Evolutionary conservation across 371 early-diverging fungal genomes (phyloP), one percentile per base, ranked within the genome.

Genomic region (Circinella umbellata): DNA sequence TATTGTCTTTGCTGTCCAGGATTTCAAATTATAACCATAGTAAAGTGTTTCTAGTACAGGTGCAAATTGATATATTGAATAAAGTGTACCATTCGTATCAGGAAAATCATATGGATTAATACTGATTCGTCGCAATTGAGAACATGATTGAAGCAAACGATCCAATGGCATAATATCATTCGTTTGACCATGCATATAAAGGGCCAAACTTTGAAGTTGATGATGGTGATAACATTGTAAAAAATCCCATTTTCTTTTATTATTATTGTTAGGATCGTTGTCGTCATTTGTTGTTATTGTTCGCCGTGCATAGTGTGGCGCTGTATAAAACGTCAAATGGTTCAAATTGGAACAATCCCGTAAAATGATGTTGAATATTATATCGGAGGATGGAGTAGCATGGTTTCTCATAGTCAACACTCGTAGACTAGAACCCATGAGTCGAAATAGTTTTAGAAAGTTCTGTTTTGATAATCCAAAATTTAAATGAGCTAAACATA

Each of bases 241-340:
- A 20, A 55, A 55, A n/a, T 55, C 27, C 57, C 57, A 55, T 35
- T 55, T n/a, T 49, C 17, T 15, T 11, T 49, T 11, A 49, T n/a
- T 49, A 49, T n/a, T 49, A 49, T n/a, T 14, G 15, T n/a, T 49
- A n/a, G 10, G 5, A 15, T n/a, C 15, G 49, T 15, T 49, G 49
- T n/a, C n/a, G n/a, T n/a, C n/a, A n/a, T n/a, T n/a, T 49, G 49
- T 4, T n/a, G 15, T n/a, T n/a, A 39, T 39, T 39, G 10, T 39
- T 39, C 39, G 4, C 39, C 39, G 4, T 39, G 39, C 15, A 18
- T 51, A 51, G 51, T 6, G 57, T 20, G 9, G 27, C 27, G 57
- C 57, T n/a, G 57, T 55, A 11, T n/a, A 55, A 5, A 55, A 34
- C 13, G 57, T 55, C 57, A 55, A 55, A n/a, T 55, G 57, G 8